Evolutionary conservation across 2,329 filamentous ascomycete species (phyloP).

Genomic region (Pseudocercospora eumusae): DNA sequence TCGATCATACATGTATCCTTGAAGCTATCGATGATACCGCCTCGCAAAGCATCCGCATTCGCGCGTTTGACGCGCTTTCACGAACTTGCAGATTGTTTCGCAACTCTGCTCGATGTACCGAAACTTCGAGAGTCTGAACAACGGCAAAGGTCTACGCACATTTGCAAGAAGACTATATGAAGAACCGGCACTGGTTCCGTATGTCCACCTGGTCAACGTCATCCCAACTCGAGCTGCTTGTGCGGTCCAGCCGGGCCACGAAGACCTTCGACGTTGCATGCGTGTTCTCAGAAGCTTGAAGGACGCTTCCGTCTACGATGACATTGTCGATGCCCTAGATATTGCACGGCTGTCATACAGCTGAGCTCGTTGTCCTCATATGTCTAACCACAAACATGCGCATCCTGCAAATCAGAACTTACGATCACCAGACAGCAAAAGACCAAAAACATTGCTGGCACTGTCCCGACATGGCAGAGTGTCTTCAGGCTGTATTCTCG

Average conservation of each 20-base stretch:
- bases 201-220: constrained; percentile 5
- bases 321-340: not conserved
- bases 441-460: not conserved
- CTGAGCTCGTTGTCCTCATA: constrained; percentile 6
- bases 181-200: not conserved
- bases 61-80: not conserved
- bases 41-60: too few species aligned
- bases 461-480: not conserved
- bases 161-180: constrained; percentile 2
- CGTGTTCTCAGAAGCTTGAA: constrained; percentile 3
- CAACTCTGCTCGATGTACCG: constrained; percentile 5
- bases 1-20: too few species aligned
- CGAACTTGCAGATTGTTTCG: constrained; percentile 1
- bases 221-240: constrained; percentile 1
- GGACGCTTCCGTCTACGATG: not conserved
- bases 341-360: not conserved
- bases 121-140: constrained; percentile 4
- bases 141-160: constrained; percentile 2
- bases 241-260: not conserved
- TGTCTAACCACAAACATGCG: constrained; percentile 1
- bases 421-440: constrained; percentile 10
- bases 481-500: not conserved
- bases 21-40: too few species aligned
- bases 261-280: constrained; percentile 1
- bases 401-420: constrained; percentile 11